A percentile compares a stretch with the other conserved stretches of the same genome.
Evolutionary conservation across 495 filamentous ascomycete genomes (phyloP).

Genomic region (Penicillium dipodomyicola): DNA sequence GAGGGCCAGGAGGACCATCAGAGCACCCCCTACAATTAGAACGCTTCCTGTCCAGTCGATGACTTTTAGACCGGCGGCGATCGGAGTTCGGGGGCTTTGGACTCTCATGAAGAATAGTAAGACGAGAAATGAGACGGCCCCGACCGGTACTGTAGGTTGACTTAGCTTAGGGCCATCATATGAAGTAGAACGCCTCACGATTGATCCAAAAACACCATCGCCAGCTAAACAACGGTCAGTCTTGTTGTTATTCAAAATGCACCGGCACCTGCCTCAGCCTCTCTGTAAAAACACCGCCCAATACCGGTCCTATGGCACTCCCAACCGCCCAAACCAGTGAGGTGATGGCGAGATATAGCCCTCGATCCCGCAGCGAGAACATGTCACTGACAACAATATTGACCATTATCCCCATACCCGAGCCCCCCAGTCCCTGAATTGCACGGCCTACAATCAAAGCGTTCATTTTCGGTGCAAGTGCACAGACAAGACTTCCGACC

Average conservation of each 20-base stretch:
- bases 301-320: slow-evolving; percentile 58
- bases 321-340: slow-evolving; percentile 64
- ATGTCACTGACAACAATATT: slow-evolving; percentile 72
- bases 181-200: slow-evolving; percentile 29
- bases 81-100: slow-evolving; percentile 65
- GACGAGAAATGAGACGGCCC: slow-evolving; percentile 56
- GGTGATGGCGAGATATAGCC: slow-evolving; percentile 48
- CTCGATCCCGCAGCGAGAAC: slow-evolving; percentile 57
- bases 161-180: background rate
- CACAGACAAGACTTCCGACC: slow-evolving; percentile 61
- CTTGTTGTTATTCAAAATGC: background rate
- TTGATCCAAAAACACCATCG: slow-evolving; percentile 55
- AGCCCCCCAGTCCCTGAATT: slow-evolving; percentile 69
- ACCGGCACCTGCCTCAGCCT: slow-evolving; percentile 7
- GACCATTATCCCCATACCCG: slow-evolving; percentile 67
- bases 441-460: slow-evolving; percentile 68
- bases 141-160: slow-evolving; percentile 43
- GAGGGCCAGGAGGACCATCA: slow-evolving; percentile 70
- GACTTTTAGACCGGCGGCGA: slow-evolving; percentile 63
- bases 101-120: slow-evolving; percentile 66
- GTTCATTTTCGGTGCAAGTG: slow-evolving; percentile 54
- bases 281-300: slow-evolving; percentile 64
- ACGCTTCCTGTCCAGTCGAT: slow-evolving; percentile 69
- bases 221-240: slow-evolving; percentile 36
- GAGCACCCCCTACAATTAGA: slow-evolving; percentile 60